Conservation (phyloP, 305 asterid species). For the Fraxinus ornus region DNA sequence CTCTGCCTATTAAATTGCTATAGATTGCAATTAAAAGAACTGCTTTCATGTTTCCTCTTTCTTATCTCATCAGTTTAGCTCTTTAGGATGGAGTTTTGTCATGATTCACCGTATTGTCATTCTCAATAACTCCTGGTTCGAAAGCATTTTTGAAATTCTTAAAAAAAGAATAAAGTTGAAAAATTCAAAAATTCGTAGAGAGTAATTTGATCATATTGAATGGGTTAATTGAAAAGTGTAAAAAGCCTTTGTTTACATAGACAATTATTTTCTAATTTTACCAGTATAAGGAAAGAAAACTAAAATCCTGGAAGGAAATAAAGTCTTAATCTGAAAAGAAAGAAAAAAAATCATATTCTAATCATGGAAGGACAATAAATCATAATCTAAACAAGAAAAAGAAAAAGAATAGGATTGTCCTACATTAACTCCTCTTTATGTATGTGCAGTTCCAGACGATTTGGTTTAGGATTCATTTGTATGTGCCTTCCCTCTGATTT, state of each 20-base stretch:
- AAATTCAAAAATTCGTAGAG: not conserved
- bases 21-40: conserved; percentile 9
- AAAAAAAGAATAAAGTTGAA: not conserved
- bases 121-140: not conserved
- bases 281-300: not conserved
- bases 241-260: not conserved
- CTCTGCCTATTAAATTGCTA: not conserved
- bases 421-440: not conserved
- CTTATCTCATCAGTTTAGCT: conserved; percentile 1
- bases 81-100: not conserved
- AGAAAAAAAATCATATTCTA: not conserved
- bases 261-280: not conserved
- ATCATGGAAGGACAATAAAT: not conserved
- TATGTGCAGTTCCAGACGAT: not conserved
- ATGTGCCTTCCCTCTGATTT: not conserved
- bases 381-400: not conserved
- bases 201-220: not conserved
- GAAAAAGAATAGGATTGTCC: not conserved
- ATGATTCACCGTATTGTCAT: not conserved
- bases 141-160: not conserved
- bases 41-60: not conserved
- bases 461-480: not conserved
- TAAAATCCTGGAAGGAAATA: not conserved
- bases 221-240: not conserved
- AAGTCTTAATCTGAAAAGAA: not conserved